phyloP scores from a whole-genome alignment of 139 green algal genomes.

The Chlamydomonas incerta region DNA sequence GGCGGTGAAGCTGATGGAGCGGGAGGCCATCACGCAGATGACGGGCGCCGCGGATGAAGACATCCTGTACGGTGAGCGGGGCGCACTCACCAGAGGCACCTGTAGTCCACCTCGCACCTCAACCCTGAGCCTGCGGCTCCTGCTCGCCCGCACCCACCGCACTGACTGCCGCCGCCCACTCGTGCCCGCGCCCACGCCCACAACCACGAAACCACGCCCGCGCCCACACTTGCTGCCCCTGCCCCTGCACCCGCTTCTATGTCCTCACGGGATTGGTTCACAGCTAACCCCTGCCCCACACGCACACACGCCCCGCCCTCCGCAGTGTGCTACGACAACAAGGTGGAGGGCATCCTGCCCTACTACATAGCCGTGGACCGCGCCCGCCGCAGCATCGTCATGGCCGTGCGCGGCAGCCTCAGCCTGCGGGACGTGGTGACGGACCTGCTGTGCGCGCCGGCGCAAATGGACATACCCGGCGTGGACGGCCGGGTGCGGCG shows the following conservation, averaged over 20 bases:
- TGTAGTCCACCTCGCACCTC: too few relatives aligned
- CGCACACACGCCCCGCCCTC: too few relatives aligned
- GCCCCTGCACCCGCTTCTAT: too few relatives aligned
- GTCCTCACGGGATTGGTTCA: too few relatives aligned
- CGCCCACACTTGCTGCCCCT: too few relatives aligned
- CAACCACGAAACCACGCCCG: too few relatives aligned
- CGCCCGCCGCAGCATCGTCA: conserved; percentile 27
- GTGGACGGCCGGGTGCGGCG: background rate
- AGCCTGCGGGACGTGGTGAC: conserved; percentile 58
- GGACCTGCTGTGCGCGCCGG: conserved; percentile 42
- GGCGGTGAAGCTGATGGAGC: conserved; percentile 27
- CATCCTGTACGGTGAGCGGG: background rate
- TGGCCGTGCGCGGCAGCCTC: conserved; percentile 55
- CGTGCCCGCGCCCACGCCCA: too few relatives aligned
- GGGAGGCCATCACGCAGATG: conserved; percentile 42
- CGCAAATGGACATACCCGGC: background rate
- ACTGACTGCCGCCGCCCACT: too few relatives aligned
- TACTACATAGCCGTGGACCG: conserved; percentile 50
- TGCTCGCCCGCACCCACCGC: too few relatives aligned
- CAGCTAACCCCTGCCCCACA: too few relatives aligned
- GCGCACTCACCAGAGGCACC: too few relatives aligned
- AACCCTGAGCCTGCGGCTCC: too few relatives aligned
- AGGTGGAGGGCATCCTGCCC: conserved; percentile 15
- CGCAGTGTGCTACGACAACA: background rate
- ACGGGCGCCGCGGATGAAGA: conserved; percentile 2